phyloP scores from a whole-genome alignment of 2,329 filamentous ascomycete genomes.

The Trichoderma sp. region DNA sequence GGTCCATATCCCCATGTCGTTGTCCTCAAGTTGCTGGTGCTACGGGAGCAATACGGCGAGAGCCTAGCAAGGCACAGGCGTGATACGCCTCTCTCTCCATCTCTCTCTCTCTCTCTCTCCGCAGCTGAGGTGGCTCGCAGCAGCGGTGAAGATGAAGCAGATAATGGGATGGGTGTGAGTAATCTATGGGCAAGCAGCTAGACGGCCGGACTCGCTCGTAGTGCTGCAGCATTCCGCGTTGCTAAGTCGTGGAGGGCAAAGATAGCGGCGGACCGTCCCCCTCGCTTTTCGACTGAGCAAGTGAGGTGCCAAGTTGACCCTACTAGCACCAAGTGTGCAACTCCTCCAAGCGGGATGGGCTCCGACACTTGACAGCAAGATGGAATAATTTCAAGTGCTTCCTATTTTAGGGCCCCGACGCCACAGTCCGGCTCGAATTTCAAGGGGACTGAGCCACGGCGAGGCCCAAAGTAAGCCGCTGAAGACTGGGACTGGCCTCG shows the following conservation, averaged over 20 bases:
- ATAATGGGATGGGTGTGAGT: not conserved
- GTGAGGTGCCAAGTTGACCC: not conserved
- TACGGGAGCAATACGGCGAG: not conserved
- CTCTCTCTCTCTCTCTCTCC: not conserved
- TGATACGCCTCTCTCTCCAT: not conserved
- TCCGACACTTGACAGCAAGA: not conserved
- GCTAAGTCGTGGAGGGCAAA: slow-evolving; percentile 8
- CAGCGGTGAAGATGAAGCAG: not conserved
- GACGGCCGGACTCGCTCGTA: not conserved
- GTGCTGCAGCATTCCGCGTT: slow-evolving; percentile 14
- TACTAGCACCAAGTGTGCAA: not conserved
- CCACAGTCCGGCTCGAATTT: not conserved
- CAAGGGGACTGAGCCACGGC: not conserved
- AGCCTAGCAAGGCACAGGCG: not conserved
- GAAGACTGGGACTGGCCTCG: not conserved
- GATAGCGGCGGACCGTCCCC: slow-evolving; percentile 5
- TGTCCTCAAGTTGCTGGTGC: not conserved
- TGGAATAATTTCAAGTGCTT: not conserved
- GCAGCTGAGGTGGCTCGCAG: not conserved
- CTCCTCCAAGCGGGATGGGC: not conserved
- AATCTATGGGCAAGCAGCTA: not conserved
- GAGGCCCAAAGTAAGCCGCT: not conserved
- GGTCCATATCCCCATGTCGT: not conserved
- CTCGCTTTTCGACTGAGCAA: not conserved
- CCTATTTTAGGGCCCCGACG: slow-evolving; percentile 2